Percentiles rank a stretch among this genome's conserved stretches.
These are phyloP conservation scores for Cyberlindnera sargentensis DNA, from an alignment of 805 yeast genomes.

Conservation along the genomic window DNA sequence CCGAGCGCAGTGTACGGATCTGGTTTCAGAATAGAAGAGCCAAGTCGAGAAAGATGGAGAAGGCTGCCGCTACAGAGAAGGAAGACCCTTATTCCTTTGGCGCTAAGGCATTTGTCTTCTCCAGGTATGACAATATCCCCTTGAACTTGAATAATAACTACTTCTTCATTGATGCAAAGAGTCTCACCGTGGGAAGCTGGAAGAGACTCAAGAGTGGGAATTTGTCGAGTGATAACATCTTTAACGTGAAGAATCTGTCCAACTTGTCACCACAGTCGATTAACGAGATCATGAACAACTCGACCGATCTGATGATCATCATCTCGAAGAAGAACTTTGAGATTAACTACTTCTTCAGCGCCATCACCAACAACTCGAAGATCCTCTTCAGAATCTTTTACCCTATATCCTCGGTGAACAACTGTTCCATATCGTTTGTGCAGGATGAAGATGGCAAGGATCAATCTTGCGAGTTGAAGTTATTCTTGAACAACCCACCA, in stretches of 20 bases:
- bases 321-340: constrained; percentile 65
- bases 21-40: constrained; percentile 93
- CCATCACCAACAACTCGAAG: constrained; percentile 54
- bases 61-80: constrained; percentile 24
- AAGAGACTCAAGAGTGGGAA: constrained; percentile 67
- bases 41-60: constrained; percentile 60
- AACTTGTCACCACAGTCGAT: constrained; percentile 65
- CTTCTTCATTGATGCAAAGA: constrained; percentile 58
- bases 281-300: constrained; percentile 51
- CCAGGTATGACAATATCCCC: constrained; percentile 38
- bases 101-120: constrained; percentile 7
- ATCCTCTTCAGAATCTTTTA: constrained; percentile 68
- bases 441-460: constrained; percentile 25
- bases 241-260: constrained; percentile 37
- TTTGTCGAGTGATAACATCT: constrained; percentile 29
- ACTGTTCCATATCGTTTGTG: constrained; percentile 40
- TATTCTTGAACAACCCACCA: constrained; percentile 53
- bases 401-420: constrained; percentile 53
- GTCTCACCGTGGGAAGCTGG: constrained; percentile 75
- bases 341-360: constrained; percentile 72
- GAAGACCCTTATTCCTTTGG: constrained; percentile 11
- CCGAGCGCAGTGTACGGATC: constrained; percentile 82
- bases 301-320: constrained; percentile 65
- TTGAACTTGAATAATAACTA: constrained; percentile 57
- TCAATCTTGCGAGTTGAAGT: constrained; percentile 38